These are phyloP conservation scores for Hibiscus syriacus DNA, from an alignment of 345 rosid genomes.

Conservation along the genomic window DNA sequence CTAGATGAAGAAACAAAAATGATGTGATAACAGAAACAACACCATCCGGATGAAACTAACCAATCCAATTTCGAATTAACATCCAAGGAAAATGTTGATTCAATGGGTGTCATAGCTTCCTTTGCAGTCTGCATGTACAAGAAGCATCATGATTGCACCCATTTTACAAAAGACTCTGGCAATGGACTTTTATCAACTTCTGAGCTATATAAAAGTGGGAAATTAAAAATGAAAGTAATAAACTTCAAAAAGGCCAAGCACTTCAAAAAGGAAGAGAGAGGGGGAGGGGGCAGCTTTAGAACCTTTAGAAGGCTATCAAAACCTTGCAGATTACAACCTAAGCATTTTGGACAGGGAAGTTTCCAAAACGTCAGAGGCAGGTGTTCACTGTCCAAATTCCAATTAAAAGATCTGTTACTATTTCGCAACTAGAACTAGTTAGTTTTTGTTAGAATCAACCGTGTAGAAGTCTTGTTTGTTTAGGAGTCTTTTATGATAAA, in stretches of 20 bases:
- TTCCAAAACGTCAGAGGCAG: background rate
- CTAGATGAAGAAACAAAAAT: slow-evolving; percentile 6
- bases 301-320: background rate
- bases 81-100: slow-evolving; percentile 78
- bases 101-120: slow-evolving; percentile 90
- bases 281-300: background rate
- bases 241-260: background rate
- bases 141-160: slow-evolving; percentile 11
- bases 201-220: slow-evolving; percentile 6
- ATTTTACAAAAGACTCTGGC: background rate
- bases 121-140: slow-evolving; percentile 56
- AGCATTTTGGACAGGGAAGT: background rate
- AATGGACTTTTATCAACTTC: slow-evolving; percentile 5
- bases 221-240: background rate
- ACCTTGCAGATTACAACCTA: background rate
- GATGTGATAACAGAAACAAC: slow-evolving; percentile 4
- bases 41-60: slow-evolving; percentile 31
- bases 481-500: no score
- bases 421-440: background rate
- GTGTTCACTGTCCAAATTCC: background rate
- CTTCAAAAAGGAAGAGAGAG: background rate
- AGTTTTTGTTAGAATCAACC: no score
- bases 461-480: no score
- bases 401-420: background rate
- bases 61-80: slow-evolving; percentile 74